Percentiles rank a stretch among this genome's conserved stretches.
These are phyloP conservation scores for Forsythia viridissima DNA, from an alignment of 257 asterid genomes.

Conservation along the genomic window DNA sequence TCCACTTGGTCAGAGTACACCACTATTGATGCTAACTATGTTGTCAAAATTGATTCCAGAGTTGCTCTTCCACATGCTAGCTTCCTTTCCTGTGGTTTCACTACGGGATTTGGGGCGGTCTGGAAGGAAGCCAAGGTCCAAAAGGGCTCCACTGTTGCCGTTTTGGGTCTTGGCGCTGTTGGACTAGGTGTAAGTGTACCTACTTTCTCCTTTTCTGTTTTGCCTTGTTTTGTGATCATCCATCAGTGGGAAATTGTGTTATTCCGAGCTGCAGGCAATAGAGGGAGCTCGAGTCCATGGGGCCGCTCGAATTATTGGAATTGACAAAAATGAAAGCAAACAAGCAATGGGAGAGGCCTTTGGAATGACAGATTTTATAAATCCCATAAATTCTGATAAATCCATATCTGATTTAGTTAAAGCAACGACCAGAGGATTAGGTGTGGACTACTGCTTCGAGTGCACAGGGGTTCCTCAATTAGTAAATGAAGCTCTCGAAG, in stretches of 20 bases:
- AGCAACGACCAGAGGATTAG: constrained; percentile 36
- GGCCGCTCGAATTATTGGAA: constrained; percentile 40
- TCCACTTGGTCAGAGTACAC: constrained; percentile 59
- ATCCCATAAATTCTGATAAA: constrained; percentile 27
- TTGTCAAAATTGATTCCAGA: constrained; percentile 36
- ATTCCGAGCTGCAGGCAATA: constrained; percentile 19
- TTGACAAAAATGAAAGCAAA: constrained; percentile 43
- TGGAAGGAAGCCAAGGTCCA: constrained; percentile 46
- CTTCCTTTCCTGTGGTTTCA: constrained; percentile 53
- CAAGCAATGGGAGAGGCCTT: constrained; percentile 37
- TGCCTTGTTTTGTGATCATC: neutral
- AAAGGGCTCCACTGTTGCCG: constrained; percentile 44
- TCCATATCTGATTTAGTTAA: constrained; percentile 41
- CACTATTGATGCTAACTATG: constrained; percentile 40
- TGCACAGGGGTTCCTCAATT: constrained; percentile 45
- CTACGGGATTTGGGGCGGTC: constrained; percentile 50
- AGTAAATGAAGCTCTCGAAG: constrained; percentile 45
- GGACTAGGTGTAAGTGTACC: constrained; percentile 41
- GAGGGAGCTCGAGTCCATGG: constrained; percentile 47
- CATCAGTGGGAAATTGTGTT: neutral
- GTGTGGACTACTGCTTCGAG: constrained; percentile 53
- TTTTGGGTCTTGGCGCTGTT: constrained; percentile 52
- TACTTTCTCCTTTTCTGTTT: neutral
- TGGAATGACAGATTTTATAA: constrained; percentile 52
- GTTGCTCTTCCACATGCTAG: constrained; percentile 51